Conservation (phyloP, 345 rosid species). For the Erysimum cheiranthoides region DNA sequence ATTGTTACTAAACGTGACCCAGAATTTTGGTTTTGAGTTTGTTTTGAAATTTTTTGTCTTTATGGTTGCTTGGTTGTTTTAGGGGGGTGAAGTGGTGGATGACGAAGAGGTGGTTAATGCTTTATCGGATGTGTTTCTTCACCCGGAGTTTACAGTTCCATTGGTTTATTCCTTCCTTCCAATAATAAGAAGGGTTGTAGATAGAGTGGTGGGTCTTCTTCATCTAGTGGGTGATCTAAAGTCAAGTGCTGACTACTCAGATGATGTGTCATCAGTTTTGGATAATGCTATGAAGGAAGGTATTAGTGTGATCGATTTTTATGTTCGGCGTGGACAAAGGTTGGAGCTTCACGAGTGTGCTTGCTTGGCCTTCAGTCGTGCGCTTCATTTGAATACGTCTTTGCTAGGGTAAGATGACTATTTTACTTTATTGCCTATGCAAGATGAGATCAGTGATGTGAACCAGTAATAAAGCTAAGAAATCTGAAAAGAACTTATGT, state of each 20-base stretch:
- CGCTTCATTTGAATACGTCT: conserved; percentile 74
- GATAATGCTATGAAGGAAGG: conserved; percentile 48
- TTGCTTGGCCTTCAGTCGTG: conserved; percentile 84
- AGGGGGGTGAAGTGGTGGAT: conserved; percentile 55
- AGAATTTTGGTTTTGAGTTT: conserved; percentile 9
- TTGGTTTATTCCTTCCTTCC: conserved; percentile 73
- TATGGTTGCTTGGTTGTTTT: conserved; percentile 23
- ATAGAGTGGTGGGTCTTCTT: conserved; percentile 61
- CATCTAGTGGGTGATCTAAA: conserved; percentile 58
- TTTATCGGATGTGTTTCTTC: conserved; percentile 65
- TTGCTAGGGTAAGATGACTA: conserved; percentile 60
- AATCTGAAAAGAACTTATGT: not conserved
- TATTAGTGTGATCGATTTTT: conserved; percentile 60
- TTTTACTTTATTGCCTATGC: not conserved
- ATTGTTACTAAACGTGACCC: not conserved
- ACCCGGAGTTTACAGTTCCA: conserved; percentile 70
- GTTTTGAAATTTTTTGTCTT: not conserved
- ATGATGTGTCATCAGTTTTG: conserved; percentile 42
- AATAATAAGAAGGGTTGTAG: conserved; percentile 58
- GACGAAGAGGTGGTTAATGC: conserved; percentile 65
- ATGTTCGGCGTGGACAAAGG: conserved; percentile 60
- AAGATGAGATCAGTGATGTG: not conserved
- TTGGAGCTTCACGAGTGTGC: conserved; percentile 84
- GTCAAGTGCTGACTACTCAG: conserved; percentile 45
- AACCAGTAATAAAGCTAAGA: conserved; percentile 8